Conservation (phyloP, 2,329 filamentous ascomycete species). For the Venturia oleaginea region DNA sequence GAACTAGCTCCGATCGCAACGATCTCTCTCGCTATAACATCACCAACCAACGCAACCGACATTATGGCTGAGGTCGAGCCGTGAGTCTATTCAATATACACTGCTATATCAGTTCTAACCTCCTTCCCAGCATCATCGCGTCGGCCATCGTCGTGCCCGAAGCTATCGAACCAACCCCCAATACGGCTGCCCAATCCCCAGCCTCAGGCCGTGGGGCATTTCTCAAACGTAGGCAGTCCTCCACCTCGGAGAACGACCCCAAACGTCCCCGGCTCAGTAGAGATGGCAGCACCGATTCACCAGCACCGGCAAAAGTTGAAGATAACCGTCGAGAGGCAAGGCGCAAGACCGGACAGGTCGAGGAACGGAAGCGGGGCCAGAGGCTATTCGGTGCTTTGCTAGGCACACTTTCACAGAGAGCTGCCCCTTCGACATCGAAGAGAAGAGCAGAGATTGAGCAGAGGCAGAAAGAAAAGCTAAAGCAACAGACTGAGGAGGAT, state of each 20-base stretch:
- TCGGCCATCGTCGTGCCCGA: slow-evolving; percentile 48
- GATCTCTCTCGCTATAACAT: not conserved
- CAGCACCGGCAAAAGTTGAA: slow-evolving; percentile 15
- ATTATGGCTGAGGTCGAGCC: slow-evolving; percentile 16
- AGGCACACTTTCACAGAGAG: slow-evolving; percentile 67
- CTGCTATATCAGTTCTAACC: not conserved
- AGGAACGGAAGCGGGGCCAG: slow-evolving; percentile 78
- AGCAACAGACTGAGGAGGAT: slow-evolving; percentile 62
- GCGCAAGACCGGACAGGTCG: slow-evolving; percentile 43
- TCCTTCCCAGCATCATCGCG: slow-evolving; percentile 34
- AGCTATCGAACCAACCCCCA: slow-evolving; percentile 23
- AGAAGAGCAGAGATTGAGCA: slow-evolving; percentile 73
- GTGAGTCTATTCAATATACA: slow-evolving; percentile 3
- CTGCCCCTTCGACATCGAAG: slow-evolving; percentile 53
- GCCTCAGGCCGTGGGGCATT: slow-evolving; percentile 19
- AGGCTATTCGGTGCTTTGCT: slow-evolving; percentile 78
- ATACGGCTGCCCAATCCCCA: slow-evolving; percentile 18
- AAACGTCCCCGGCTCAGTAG: slow-evolving; percentile 46
- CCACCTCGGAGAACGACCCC: slow-evolving; percentile 37
- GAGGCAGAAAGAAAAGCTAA: slow-evolving; percentile 67
- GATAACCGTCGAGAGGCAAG: slow-evolving; percentile 24
- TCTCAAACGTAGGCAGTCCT: slow-evolving; percentile 47
- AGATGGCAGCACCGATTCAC: slow-evolving; percentile 19
- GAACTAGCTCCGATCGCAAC: not conserved
- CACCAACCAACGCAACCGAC: not conserved